Evolutionary conservation across 345 rosid species (phyloP), one percentile per base, ranked within the genome.

Genomic region (Brassica carinata): DNA sequence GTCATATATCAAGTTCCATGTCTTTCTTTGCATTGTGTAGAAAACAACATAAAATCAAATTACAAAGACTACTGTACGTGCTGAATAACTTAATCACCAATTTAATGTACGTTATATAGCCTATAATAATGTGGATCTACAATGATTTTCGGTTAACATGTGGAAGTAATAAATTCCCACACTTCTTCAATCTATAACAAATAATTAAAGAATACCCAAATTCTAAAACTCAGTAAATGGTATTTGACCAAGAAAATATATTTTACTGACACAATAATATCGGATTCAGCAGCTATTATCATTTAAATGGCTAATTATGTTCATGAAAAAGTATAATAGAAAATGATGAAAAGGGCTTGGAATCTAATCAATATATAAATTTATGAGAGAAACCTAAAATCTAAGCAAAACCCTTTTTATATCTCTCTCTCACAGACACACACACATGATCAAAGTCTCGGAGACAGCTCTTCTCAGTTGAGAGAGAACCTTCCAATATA

Each of bases 261-360:
- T 73, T 78, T 66, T 8, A 72, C 38, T 73, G 64, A 67, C 64
- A 58, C 30, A 31, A 23, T 79, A 79, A 57, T 57, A 73, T 68
- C 43, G 69, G 71, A 6, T 78, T 27, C 64, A 64, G 8, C 34
- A 67, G 17, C 57, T 10, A 67, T 3, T 26, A 38, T 11, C 13
- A 29, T 23, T 59, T 59, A 59, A 23, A 26, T 59, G 23, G 23
- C 10, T 38, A 55, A 23, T 68, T 6, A 43, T 67, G 26, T 68
- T 34, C 27, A 72, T 3, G 5, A 73, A 10, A 10, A 48, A 48
- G 55, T 48, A 11, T 48, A 11, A 29, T 5, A 51, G 0, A 51
- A 58, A 70, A 70, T 40, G 27, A 72, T 67, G 81, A 81, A 76
- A 81, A 81, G 81, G 64, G 77, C 81, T 45, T 81, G 70, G 77